Base-by-base conservation (phyloP, 768 basidiomycete species). In the Xerocomellus chrysenteron region DNA sequence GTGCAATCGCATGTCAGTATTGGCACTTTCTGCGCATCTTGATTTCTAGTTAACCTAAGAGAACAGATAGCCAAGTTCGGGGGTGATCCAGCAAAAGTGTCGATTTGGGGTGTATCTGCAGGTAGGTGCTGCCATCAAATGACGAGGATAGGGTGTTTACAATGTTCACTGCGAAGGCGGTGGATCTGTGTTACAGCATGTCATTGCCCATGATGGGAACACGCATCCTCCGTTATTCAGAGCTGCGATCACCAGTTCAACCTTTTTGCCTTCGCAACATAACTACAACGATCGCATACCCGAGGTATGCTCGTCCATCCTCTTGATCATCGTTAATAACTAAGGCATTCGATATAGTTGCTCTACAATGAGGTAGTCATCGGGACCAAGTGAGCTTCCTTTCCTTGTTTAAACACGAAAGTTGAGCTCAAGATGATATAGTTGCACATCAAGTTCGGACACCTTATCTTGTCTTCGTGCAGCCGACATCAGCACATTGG, bases 31-130 rank as follows among this genome's bases (percentile, higher is more conserved):
- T 16, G 17, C 2, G 16, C 24, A 13, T 14, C 9, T 56, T 39
- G 5, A 16, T 21, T 35, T 24, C 17, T 5, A 1, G 7, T 17
- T 54, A 10, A 56, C 21, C 3, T 26, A 4, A 13, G 14, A 19
- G 5, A 13, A 37, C 19, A 57, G 56, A 57, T 57, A 17, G 9
- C 52, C 13, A 11, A 14, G 11, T 57, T 57, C n/a, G 56, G 56
- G 14, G 56, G 56, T 4, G 45, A 57, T 19, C 44, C 45, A 6
- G 28, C 13, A 4, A 47, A 42, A 33, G 56, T 57, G n/a, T 14
- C 52, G 3, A 58, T 58, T 45, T 58, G 55, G 56, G 56, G 56
- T 9, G n/a, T 14, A 30, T 58, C 57, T 3, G 56, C 57, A 24
- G 57, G 57, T 46, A 19, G 13, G 53, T 13, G 3, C 32, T 13